Base-by-base conservation (phyloP, 2,329 filamentous ascomycete species). In the Fusarium vanettenii region DNA sequence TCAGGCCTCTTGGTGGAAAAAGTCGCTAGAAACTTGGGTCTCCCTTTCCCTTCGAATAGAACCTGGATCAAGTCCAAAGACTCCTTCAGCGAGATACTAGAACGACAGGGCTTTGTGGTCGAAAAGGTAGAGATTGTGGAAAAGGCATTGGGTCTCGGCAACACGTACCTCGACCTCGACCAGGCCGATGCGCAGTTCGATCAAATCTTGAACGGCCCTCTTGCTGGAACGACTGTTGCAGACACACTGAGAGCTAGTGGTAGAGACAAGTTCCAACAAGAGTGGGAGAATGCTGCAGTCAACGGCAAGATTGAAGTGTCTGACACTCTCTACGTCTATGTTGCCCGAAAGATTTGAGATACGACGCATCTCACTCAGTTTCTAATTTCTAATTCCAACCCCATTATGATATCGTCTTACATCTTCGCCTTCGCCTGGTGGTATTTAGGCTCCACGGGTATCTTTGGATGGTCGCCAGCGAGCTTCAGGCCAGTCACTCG, bases 401-500 rank as follows among this genome's bases (percentile, higher is more conserved):
- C 45, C 13, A 11, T 37, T 22, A 31, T 56, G 5, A 10, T 6
- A 16, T 31, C 25, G 3, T 35, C 27, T 64, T 60, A 82, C 25
- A 90, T 85, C 77, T 85, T 89, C 1, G 87, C 82, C 66, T 81
- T 86, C 1, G 75, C 72, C 18, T 73, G 74, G 10, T 56, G 68
- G 10, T 80, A 66, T 48, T 78, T 84, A 8, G 86, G 84, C 68
- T 83, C 82, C 29, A 87, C 77, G 1, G 88, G 84, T 71, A 87
- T 83, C 74, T 84, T 86, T 22, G 89, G 88, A 72, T 91, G 88
- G 33, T 82, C 79, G 2, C 90, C 90, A 33, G 89, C 86, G 64
- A 96, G 82, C 37, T 83, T 81, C 74, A 98, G 77, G 0, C 94
- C 94, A 1, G 93, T 95, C 25, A 94, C 84, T 65, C 84, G 85